Evolutionary conservation across 805 yeast genomes (phyloP), one percentile per base, ranked within the genome.

Genomic region (Sugiyamaella boreocaroliniensis): DNA sequence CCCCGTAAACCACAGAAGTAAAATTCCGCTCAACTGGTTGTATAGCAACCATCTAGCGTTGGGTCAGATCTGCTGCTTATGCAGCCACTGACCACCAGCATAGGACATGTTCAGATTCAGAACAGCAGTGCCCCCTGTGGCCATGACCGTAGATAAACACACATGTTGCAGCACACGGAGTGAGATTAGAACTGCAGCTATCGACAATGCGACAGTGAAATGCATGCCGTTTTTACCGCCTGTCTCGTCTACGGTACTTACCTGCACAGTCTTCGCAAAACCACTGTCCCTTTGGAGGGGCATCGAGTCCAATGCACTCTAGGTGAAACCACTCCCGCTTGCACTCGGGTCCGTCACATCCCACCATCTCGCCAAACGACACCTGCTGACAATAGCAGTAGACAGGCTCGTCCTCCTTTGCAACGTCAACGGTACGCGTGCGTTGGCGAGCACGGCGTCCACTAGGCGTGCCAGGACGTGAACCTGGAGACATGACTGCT

Each of bases 351-450:
- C 97, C 97, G 64, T 93, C 99, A 71, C 99, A 93, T 1, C 96
- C 99, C 55, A 93, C 97, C 99, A 93, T 93, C 64, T 93, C 98
- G 16, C 99, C 99, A 66, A 86, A 93, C 4, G 97, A 92, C 0
- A 90, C 96, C 67, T 90, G 97, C 67, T 89, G 88, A 71, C 99
- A 93, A 71, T 92, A 90, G 69, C 99, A 93, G 67, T 92, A 92
- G 1, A 89, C 80, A 0, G 95, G 96, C 63, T 90, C 97, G 19
- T 74, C 76, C 47, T 66, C 68, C 52, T 58, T 56, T 18, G 51
- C 20, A 11, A 29, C 47, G 4, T 52, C 60, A 9, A 47, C 54
- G 11, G 50, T 15, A 22, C 55, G 46, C 43, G 61, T 59, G 55
- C 60, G 55, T 34, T 53, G 41, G 20, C 52, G 10, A 43, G 45